phyloP scores from a whole-genome alignment of 495 filamentous ascomycete species.

The Penicillium psychrofluorescens region DNA sequence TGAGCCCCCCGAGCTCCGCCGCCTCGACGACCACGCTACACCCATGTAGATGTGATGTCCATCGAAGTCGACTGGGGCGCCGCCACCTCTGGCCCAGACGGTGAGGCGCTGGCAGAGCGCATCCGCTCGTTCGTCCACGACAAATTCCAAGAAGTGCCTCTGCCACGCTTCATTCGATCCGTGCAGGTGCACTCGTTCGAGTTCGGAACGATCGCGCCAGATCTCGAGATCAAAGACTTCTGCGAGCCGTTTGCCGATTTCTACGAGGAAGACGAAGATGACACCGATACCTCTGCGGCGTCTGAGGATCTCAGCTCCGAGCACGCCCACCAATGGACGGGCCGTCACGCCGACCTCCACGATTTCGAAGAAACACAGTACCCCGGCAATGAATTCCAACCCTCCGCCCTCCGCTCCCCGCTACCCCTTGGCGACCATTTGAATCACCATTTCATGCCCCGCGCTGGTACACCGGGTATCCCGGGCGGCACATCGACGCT shows the following conservation, averaged over 20 bases:
- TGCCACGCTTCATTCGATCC: constrained; percentile 93
- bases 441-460: constrained; percentile 55
- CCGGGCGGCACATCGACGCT: constrained; percentile 83
- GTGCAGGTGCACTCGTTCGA: constrained; percentile 92
- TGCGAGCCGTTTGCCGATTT: constrained; percentile 94
- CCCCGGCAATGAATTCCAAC: constrained; percentile 21
- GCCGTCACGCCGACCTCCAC: constrained; percentile 18
- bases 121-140: constrained; percentile 93
- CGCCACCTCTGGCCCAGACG: constrained; percentile 83
- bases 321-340: constrained; percentile 17
- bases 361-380: constrained; percentile 22
- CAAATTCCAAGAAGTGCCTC: constrained; percentile 83
- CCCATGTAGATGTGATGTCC: constrained; percentile 63
- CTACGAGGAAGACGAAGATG: constrained; percentile 76
- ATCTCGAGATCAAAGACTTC: constrained; percentile 90
- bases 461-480: constrained; percentile 67
- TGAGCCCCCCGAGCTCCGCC: too few species aligned
- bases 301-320: constrained; percentile 28
- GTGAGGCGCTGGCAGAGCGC: constrained; percentile 67
- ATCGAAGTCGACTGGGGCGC: constrained; percentile 95
- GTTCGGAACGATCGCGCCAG: constrained; percentile 75
- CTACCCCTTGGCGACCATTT: constrained; percentile 43
- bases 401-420: constrained; percentile 35
- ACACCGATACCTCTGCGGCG: constrained; percentile 30
- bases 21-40: too few species aligned